Conservation (phyloP, 2,329 filamentous ascomycete genomes). For the Juglanconis oblonga region DNA sequence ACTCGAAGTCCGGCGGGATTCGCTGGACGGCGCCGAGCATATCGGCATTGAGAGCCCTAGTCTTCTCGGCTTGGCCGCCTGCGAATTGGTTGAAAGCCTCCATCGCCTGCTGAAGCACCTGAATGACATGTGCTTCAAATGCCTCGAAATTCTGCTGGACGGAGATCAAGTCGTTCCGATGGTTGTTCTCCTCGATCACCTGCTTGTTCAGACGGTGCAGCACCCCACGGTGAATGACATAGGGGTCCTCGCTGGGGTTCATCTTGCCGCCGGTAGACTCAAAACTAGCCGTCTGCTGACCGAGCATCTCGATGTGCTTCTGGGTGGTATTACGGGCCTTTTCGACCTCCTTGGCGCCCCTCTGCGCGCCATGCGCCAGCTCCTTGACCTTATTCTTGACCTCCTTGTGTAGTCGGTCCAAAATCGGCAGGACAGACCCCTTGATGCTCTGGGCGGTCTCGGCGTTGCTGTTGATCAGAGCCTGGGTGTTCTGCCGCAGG, state of each 20-base stretch:
- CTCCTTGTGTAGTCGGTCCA: constrained; percentile 89
- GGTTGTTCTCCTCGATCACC: constrained; percentile 92
- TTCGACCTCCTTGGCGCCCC: constrained; percentile 85
- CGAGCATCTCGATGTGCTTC: constrained; percentile 93
- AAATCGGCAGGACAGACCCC: constrained; percentile 78
- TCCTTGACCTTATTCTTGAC: constrained; percentile 97
- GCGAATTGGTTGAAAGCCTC: constrained; percentile 80
- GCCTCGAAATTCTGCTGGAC: constrained; percentile 87
- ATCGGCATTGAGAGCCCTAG: constrained; percentile 76
- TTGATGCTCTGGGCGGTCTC: constrained; percentile 92
- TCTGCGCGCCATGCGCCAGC: constrained; percentile 74
- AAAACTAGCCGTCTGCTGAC: constrained; percentile 76
- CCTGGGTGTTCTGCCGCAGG: constrained; percentile 88
- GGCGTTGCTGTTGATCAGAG: constrained; percentile 80
- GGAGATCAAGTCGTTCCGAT: constrained; percentile 82
- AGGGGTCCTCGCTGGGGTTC: constrained; percentile 76
- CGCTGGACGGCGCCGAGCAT: constrained; percentile 75
- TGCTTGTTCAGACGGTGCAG: constrained; percentile 85
- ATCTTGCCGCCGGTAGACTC: constrained; percentile 73
- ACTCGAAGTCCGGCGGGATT: constrained; percentile 84
- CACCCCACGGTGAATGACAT: constrained; percentile 78
- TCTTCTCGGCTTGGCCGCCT: constrained; percentile 77
- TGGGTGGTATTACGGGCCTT: constrained; percentile 83
- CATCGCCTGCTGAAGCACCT: constrained; percentile 78
- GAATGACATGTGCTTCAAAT: constrained; percentile 83